Evolutionary conservation across 2,329 filamentous ascomycete genomes (phyloP), one percentile per base, ranked within the genome.

Genomic region (Reticulascus tulasneorum): DNA sequence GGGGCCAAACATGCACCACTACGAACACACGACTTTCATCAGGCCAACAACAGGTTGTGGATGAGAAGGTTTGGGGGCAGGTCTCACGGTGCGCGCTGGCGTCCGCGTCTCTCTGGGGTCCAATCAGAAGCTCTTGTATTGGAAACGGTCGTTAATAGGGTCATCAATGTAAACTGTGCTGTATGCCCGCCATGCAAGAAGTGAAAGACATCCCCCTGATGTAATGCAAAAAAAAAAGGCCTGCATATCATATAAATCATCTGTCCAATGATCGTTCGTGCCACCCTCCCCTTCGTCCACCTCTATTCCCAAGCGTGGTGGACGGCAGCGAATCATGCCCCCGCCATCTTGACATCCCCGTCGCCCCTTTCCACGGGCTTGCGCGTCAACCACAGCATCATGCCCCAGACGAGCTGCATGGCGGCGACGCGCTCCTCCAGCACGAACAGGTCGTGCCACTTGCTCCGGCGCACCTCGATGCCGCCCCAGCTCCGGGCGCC

Each of bases 381-480:
- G 45, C 73, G 65, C 77, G 82, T 81, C 51, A 76, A 57, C 53
- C 72, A 82, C 3, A 67, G 67, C 70, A 79, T 77, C 52, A 82
- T 61, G 5, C 64, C 67, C 78, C 79, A 83, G 2, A 80, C 46
- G 9, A 74, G 43, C 44, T 65, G 58, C 71, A 82, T 71, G 4
- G 76, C 77, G 45, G 68, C 67, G 18, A 81, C 50, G 29, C 79
- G 58, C 36, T 82, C 71, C 16, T 73, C 63, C 1, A 55, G 50
- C 30, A 69, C 46, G 48, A 81, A 82, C 9, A 82, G 55, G 49
- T 83, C 79, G 48, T 66, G 80, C 79, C 79, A 83, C 24, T 54
- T 62, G 44, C 73, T 81, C 42, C 78, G 67, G 66, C 72, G 74
- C 23, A 79, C 63, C 46, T 71, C 63, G 3, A 82, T 56, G 45